A percentile compares a stretch with the other conserved stretches of the same genome.
These are phyloP conservation scores for Pulveroboletus sp. DNA, from an alignment of 768 basidiomycete genomes.

Conservation along the genomic window DNA sequence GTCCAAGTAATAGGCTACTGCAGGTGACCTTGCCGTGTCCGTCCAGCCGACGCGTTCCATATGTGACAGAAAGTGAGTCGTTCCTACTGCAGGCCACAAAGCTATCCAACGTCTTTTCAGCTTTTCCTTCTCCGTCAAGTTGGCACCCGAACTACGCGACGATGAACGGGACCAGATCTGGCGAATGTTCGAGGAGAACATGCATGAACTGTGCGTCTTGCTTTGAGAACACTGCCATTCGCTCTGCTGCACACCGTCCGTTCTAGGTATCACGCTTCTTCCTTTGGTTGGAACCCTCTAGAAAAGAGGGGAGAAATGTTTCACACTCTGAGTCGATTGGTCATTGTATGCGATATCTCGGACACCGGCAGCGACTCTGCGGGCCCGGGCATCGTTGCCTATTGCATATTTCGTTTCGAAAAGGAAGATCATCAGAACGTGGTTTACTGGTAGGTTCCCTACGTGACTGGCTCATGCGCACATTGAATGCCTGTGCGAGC, in stretches of 20 bases:
- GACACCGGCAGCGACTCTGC: conserved; percentile 9
- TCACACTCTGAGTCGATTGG: conserved; percentile 53
- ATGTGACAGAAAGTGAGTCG: conserved; percentile 16
- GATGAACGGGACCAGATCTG: conserved; percentile 46
- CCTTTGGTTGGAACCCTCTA: conserved; percentile 62
- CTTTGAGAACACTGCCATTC: background rate
- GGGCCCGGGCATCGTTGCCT: conserved; percentile 34
- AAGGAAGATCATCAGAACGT: conserved; percentile 55
- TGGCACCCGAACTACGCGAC: conserved; percentile 33
- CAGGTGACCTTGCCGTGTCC: conserved; percentile 17
- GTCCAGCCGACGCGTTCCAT: conserved; percentile 8
- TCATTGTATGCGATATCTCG: conserved; percentile 37
- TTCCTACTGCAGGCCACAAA: no score
- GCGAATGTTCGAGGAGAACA: conserved; percentile 52
- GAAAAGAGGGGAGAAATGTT: conserved; percentile 61
- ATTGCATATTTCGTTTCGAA: conserved; percentile 71
- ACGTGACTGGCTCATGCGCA: background rate
- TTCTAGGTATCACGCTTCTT: conserved; percentile 52
- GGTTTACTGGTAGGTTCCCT: conserved; percentile 61
- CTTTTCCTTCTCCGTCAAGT: conserved; percentile 21
- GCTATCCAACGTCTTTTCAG: conserved; percentile 12
- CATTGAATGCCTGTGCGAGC: conserved; percentile 33
- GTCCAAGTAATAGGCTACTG: conserved; percentile 19
- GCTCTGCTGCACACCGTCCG: background rate
- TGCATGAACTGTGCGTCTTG: conserved; percentile 40